Percentiles rank a stretch among this genome's conserved stretches.
phyloP scores from a whole-genome alignment of 2,329 filamentous ascomycete species.

The Claviceps spartinae region DNA sequence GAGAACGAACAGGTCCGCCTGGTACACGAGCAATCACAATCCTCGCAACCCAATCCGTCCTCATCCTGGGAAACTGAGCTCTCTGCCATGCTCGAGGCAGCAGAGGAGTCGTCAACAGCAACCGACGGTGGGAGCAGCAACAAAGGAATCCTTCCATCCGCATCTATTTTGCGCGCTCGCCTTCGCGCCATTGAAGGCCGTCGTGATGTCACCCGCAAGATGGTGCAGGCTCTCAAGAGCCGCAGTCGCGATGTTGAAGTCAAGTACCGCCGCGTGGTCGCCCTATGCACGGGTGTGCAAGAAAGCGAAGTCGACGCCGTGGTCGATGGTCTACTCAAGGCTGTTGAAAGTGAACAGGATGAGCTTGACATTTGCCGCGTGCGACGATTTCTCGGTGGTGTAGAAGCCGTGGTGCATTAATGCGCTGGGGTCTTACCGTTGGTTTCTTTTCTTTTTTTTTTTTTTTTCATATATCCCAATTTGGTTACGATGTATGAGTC shows the following conservation, averaged over 20 bases:
- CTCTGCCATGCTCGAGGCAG: constrained; percentile 31
- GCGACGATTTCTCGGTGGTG: constrained; percentile 64
- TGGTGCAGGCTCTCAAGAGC: constrained; percentile 58
- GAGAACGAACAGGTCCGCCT: constrained; percentile 50
- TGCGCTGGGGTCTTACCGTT: no score
- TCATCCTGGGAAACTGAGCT: constrained; percentile 42
- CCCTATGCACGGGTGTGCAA: constrained; percentile 68
- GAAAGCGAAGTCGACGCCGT: constrained; percentile 70
- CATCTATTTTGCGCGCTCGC: constrained; percentile 49
- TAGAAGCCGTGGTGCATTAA: constrained; percentile 47
- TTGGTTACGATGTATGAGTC: no score
- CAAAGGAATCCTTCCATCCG: constrained; percentile 39
- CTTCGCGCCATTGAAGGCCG: constrained; percentile 57
- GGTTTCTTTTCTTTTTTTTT: no score
- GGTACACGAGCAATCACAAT: constrained; percentile 26
- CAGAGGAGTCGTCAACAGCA: constrained; percentile 19
- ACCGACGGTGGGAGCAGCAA: constrained; percentile 22
- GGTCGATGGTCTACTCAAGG: constrained; percentile 66
- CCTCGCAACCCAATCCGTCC: constrained; percentile 30
- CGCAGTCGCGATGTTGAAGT: constrained; percentile 73
- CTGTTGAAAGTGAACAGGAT: constrained; percentile 74
- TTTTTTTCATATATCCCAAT: no score
- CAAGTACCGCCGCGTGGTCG: constrained; percentile 79
- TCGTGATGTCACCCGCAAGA: constrained; percentile 51
- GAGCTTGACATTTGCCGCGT: constrained; percentile 66